Percentiles rank a stretch among this genome's conserved stretches.
phyloP scores from a whole-genome alignment of 495 filamentous ascomycete species.

The Melanomma pulvis-pyrius region DNA sequence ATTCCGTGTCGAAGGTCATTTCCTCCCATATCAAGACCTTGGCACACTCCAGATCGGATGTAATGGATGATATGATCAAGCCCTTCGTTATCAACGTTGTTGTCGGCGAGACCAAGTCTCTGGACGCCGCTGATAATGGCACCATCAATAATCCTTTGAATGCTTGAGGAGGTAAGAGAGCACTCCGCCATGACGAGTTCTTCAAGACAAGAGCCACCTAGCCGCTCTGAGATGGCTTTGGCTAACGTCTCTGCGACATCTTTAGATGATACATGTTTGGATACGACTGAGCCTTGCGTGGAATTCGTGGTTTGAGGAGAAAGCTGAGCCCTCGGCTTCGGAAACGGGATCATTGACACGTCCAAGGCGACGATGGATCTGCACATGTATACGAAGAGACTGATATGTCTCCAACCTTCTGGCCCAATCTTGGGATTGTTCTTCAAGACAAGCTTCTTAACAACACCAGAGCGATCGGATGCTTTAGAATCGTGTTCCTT shows the following conservation, averaged over 20 bases:
- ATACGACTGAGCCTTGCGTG: constrained; percentile 16
- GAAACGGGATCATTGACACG: constrained; percentile 83
- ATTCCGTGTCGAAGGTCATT: constrained; percentile 76
- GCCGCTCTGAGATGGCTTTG: constrained; percentile 73
- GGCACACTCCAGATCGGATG: constrained; percentile 71
- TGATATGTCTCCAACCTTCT: constrained; percentile 91
- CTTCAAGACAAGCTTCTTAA: constrained; percentile 89
- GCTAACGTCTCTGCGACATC: constrained; percentile 66
- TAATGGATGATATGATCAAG: constrained; percentile 76
- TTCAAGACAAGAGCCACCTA: constrained; percentile 75
- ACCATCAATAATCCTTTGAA: constrained; percentile 75
- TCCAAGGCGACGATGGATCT: constrained; percentile 84
- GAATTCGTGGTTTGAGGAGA: constrained; percentile 29
- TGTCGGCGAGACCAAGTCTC: constrained; percentile 80
- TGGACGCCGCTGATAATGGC: constrained; percentile 71
- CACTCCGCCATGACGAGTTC: constrained; percentile 84
- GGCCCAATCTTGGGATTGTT: constrained; percentile 80
- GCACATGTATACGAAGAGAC: constrained; percentile 86
- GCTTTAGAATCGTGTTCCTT: constrained; percentile 52
- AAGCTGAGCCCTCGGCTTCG: constrained; percentile 47
- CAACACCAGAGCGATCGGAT: constrained; percentile 63
- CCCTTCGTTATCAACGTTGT: constrained; percentile 70
- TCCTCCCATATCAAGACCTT: constrained; percentile 92
- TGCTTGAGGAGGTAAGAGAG: constrained; percentile 66
- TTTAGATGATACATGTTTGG: not conserved